Evolutionary conservation across 768 basidiomycete species (phyloP).

Genomic region (Vararia minispora): DNA sequence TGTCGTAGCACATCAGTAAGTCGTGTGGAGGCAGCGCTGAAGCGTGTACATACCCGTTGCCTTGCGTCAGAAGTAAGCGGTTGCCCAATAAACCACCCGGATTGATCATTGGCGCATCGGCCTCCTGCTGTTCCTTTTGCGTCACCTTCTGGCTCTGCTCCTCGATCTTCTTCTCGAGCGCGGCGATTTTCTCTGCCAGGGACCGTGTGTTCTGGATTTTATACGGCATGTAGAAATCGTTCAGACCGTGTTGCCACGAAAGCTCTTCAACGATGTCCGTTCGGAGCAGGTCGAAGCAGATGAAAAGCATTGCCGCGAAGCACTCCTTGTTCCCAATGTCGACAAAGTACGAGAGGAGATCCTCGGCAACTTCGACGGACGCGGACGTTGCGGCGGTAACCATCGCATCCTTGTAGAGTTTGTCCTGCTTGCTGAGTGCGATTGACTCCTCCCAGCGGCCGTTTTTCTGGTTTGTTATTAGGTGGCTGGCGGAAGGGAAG

Average conservation of each 20-base stretch:
- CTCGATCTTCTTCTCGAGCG: conserved; percentile 81
- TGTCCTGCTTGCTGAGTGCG: conserved; percentile 88
- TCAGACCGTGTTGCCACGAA: conserved; percentile 92
- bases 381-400: conserved; percentile 79
- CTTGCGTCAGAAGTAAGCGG: conserved; percentile 62
- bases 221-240: conserved; percentile 98
- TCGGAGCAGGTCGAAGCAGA: conserved; percentile 93
- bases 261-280: conserved; percentile 90
- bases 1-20: conserved; percentile 18
- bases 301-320: conserved; percentile 81
- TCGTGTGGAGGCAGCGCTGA: neutral
- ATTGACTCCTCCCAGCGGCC: conserved; percentile 94
- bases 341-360: conserved; percentile 91
- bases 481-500: no score
- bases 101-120: conserved; percentile 82
- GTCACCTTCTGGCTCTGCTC: conserved; percentile 80
- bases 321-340: conserved; percentile 99
- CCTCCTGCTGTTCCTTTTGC: conserved; percentile 83
- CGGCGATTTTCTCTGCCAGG: conserved; percentile 62
- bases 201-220: conserved; percentile 80
- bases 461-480: conserved; percentile 96
- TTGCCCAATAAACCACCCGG: conserved; percentile 59
- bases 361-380: conserved; percentile 87
- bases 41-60: conserved; percentile 36
- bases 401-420: conserved; percentile 95